Evolutionary conservation across 139 green algal genomes (phyloP).

Genomic region (Nannochloris sp.): DNA sequence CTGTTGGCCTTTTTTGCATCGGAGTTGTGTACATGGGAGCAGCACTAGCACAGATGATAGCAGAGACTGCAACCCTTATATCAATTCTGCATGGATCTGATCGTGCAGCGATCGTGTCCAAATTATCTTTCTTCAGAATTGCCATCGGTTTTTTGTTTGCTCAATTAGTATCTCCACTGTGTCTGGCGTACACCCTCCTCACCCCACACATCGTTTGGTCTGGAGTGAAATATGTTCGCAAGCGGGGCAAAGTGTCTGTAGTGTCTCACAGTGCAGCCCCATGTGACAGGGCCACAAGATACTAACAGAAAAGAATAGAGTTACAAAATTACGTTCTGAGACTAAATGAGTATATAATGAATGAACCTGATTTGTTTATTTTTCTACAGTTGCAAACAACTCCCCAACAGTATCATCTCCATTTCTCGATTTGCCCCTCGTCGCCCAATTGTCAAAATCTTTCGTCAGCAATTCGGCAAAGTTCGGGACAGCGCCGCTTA

Average conservation of each 20-base stretch:
- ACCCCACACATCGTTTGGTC: conserved; percentile 22
- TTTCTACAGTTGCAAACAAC: neutral
- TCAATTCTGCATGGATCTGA: neutral
- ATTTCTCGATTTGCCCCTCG: conserved; percentile 5
- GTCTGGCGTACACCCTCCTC: conserved; percentile 36
- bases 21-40: conserved; percentile 5
- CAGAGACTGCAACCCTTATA: conserved; percentile 1
- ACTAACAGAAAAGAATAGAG: neutral
- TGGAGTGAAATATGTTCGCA: conserved; percentile 42
- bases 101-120: neutral
- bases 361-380: neutral
- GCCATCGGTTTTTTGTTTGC: conserved; percentile 16
- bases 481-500: conserved; percentile 19
- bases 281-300: neutral
- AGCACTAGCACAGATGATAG: conserved; percentile 37
- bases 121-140: neutral
- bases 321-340: neutral
- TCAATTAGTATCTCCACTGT: conserved; percentile 32
- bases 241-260: conserved; percentile 18
- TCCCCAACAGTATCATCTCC: conserved; percentile 1
- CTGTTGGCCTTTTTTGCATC: conserved; percentile 7
- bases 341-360: conserved; percentile 1
- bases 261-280: neutral
- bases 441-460: conserved; percentile 20
- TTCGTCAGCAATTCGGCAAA: conserved; percentile 21